These are phyloP conservation scores for Clavaria fumosa DNA, from an alignment of 768 basidiomycete species.

Conservation along the genomic window DNA sequence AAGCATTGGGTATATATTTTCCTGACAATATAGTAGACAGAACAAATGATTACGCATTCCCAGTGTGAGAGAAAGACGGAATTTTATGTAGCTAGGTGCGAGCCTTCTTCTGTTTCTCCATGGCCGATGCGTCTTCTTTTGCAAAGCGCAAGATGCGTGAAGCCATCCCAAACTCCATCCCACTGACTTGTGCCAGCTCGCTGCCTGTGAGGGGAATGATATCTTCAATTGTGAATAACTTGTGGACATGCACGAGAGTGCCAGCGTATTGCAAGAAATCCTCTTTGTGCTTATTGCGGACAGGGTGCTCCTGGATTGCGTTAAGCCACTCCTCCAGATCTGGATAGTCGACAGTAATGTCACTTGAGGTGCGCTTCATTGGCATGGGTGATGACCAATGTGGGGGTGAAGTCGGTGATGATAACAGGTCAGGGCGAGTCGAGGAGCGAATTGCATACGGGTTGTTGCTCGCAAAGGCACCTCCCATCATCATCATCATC, in stretches of 20 bases:
- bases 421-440: too few species aligned
- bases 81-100: too few species aligned
- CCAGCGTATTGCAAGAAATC: slow-evolving; percentile 1
- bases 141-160: slow-evolving; percentile 2
- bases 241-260: neutral
- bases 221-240: neutral
- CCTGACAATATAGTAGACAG: too few species aligned
- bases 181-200: neutral
- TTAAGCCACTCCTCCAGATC: neutral
- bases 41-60: too few species aligned
- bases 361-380: too few species aligned
- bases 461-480: neutral
- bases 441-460: neutral
- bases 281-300: neutral
- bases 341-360: slow-evolving; percentile 2
- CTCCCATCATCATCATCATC: neutral
- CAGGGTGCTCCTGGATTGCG: neutral
- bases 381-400: too few species aligned
- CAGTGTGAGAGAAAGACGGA: too few species aligned
- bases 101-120: too few species aligned
- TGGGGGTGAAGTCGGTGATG: too few species aligned
- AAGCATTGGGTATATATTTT: too few species aligned
- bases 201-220: neutral
- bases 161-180: slow-evolving; percentile 3
- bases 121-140: slow-evolving; percentile 1